phyloP scores from a whole-genome alignment of 2,329 filamentous ascomycete species.

The Fonsecaea monophora region DNA sequence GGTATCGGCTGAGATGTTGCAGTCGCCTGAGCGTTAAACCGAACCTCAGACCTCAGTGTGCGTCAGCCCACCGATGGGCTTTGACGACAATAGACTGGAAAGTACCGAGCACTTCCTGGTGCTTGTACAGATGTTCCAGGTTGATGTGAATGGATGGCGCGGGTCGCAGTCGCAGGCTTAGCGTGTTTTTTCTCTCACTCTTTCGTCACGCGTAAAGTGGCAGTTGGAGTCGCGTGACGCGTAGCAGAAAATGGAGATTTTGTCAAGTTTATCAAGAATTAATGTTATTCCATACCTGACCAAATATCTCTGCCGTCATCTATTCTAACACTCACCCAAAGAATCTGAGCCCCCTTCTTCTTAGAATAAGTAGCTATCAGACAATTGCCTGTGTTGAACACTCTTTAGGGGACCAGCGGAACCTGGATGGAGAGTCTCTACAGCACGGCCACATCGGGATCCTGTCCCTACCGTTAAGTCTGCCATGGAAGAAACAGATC shows the following conservation, averaged over 20 bases:
- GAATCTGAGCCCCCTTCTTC: too few species aligned
- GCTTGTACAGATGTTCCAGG: too few species aligned
- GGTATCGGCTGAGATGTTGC: neutral
- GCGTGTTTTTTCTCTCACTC: neutral
- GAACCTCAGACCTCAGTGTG: neutral
- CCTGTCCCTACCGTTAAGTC: too few species aligned
- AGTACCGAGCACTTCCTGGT: too few species aligned
- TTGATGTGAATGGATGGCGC: neutral
- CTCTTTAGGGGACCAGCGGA: too few species aligned
- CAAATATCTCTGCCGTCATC: neutral
- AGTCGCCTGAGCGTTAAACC: neutral
- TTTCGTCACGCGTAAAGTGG: neutral
- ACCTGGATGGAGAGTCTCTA: too few species aligned
- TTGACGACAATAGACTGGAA: neutral
- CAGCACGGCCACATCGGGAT: too few species aligned
- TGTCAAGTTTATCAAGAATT: too few species aligned
- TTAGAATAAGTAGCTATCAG: too few species aligned
- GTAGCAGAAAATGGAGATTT: neutral
- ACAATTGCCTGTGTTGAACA: too few species aligned
- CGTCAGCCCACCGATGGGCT: neutral
- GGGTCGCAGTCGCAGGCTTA: neutral
- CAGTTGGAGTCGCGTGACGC: neutral
- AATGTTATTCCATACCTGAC: too few species aligned
- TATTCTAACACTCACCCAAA: neutral
- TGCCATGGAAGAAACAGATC: too few species aligned